phyloP scores from a whole-genome alignment of 768 basidiomycete genomes.

The Lactarius vividus region DNA sequence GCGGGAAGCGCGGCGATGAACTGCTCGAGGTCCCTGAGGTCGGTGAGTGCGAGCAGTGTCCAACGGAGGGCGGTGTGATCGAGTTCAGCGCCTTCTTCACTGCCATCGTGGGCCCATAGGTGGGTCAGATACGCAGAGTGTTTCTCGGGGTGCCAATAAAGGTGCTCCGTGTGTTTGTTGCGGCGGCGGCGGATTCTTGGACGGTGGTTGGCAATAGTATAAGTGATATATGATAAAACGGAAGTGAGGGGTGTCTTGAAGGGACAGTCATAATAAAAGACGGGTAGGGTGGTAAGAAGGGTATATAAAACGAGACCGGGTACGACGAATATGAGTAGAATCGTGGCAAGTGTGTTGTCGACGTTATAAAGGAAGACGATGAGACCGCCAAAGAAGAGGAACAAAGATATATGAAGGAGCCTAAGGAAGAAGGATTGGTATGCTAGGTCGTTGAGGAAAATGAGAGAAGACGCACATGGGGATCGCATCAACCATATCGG shows the following conservation, averaged over 20 bases:
- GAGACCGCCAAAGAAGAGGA: slow-evolving; percentile 22
- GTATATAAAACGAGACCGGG: slow-evolving; percentile 1
- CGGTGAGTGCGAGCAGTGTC: slow-evolving; percentile 16
- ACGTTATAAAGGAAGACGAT: slow-evolving; percentile 15
- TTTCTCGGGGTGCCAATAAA: neutral
- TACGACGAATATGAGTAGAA: slow-evolving; percentile 7
- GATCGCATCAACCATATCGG: slow-evolving; percentile 14
- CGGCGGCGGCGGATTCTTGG: neutral
- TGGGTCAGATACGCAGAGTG: slow-evolving; percentile 5
- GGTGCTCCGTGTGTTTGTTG: neutral
- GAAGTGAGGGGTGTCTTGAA: slow-evolving; percentile 20
- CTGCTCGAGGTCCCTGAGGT: slow-evolving; percentile 12
- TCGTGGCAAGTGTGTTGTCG: neutral
- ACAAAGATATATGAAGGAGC: slow-evolving; percentile 18
- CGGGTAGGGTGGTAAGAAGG: slow-evolving; percentile 15
- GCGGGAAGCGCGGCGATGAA: slow-evolving; percentile 12
- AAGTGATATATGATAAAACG: slow-evolving; percentile 14
- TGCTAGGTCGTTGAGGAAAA: neutral
- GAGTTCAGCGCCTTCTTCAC: slow-evolving; percentile 9
- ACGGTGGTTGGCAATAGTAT: neutral
- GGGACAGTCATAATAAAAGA: slow-evolving; percentile 20
- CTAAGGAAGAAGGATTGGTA: neutral
- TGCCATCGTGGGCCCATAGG: slow-evolving; percentile 3
- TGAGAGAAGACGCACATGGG: slow-evolving; percentile 6
- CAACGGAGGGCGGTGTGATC: slow-evolving; percentile 22